A percentile compares a stretch with the other conserved stretches of the same genome.
These are phyloP conservation scores for Neurospora sp. DNA, from an alignment of 495 filamentous ascomycete species.

Conservation along the genomic window DNA sequence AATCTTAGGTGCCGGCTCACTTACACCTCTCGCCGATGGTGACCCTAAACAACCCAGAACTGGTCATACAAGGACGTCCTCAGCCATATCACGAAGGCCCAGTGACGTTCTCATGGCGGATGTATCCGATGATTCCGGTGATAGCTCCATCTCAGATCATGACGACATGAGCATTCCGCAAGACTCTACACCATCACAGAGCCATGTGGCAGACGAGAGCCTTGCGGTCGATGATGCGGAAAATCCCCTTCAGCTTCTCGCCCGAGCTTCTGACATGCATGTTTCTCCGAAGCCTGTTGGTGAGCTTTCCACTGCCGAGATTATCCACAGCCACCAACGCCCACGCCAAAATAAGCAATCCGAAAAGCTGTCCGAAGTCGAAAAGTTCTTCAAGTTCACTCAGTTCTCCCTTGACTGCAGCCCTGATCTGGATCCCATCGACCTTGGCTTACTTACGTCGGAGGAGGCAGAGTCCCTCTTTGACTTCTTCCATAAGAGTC, in stretches of 20 bases:
- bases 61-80: not conserved
- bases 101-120: slow-evolving; percentile 18
- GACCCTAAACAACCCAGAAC: not conserved
- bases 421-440: slow-evolving; percentile 54
- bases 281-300: slow-evolving; percentile 35
- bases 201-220: slow-evolving; percentile 23
- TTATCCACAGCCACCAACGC: slow-evolving; percentile 15
- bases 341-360: slow-evolving; percentile 15
- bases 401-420: slow-evolving; percentile 51
- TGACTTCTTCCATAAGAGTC: slow-evolving; percentile 55
- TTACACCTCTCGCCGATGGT: slow-evolving; percentile 5
- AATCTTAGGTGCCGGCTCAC: slow-evolving; percentile 31
- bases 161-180: slow-evolving; percentile 21
- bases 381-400: slow-evolving; percentile 51
- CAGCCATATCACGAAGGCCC: slow-evolving; percentile 1
- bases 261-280: slow-evolving; percentile 58
- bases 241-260: slow-evolving; percentile 61
- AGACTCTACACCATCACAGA: slow-evolving; percentile 21
- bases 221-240: slow-evolving; percentile 62
- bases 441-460: slow-evolving; percentile 51
- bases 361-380: slow-evolving; percentile 24
- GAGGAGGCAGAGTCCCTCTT: slow-evolving; percentile 55
- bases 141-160: slow-evolving; percentile 22
- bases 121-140: slow-evolving; percentile 21
- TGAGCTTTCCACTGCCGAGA: slow-evolving; percentile 9